Evolutionary conservation across 208 protist genomes (phyloP), one percentile per base, ranked within the genome.

Genomic region (Trypanosomatidae sp.): DNA sequence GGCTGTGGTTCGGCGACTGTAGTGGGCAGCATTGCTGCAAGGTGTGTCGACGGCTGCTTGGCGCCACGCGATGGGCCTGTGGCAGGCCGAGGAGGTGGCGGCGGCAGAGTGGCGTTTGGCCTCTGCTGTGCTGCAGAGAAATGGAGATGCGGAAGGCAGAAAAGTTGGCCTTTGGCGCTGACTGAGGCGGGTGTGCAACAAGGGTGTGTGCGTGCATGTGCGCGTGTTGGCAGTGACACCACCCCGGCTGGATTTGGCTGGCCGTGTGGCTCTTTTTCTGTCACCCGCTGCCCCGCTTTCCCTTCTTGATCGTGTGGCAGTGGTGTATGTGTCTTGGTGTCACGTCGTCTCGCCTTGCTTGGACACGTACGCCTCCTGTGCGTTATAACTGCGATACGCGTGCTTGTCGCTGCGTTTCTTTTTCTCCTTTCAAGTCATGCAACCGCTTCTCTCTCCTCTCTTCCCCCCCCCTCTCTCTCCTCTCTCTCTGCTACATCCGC

Each of bases 251-350:
- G 13, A 33, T 41, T 41, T 19, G 25, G 56, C 56, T 41, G 25
- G 28, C 30, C 30, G 3, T 30, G 10, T 69, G 59, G 58, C 67
- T 55, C 17, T 47, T 50, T 59, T 47, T 73, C 9, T 55, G 58
- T 53, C 43, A n/a, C 15, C 15, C 47, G 15, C 47, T 22, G 15
- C 47, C 0, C 15, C 30, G 17, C 56, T 22, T 41, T 66, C 46
- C 30, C 46, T 68, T 33, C 12, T 30, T 52, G n/a, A 52, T 56
- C 36, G 19, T 9, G 13, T 19, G 10, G 30, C 30, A 19, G 30
- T 30, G 25, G 13, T 41, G 56, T 13, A 30, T 19, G 3, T 62
- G 4, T 62, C 36, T 39, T 39, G 36, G 36, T 12, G 56, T 19
- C 25, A 41, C 36, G 17, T 15, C 17, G 2, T 62, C 56, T 62